A percentile compares a stretch with the other conserved stretches of the same genome.
phyloP scores from a whole-genome alignment of 495 filamentous ascomycete genomes.

The Aspergillus homomorphus region DNA sequence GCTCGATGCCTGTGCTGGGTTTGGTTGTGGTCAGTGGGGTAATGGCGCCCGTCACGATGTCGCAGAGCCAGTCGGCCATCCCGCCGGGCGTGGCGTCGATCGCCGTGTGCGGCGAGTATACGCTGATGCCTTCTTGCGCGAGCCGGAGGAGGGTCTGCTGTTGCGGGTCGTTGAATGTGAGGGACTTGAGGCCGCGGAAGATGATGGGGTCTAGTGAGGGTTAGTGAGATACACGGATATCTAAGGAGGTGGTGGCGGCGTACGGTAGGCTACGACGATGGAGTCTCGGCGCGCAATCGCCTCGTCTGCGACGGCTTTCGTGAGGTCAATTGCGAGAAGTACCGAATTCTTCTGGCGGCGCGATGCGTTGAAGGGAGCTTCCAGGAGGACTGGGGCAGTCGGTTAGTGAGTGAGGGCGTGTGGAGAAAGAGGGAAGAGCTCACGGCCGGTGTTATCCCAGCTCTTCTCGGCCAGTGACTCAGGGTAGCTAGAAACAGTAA shows the following conservation, averaged over 20 bases:
- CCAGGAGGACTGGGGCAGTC: slow-evolving; percentile 60
- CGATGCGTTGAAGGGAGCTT: slow-evolving; percentile 64
- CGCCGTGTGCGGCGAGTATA: slow-evolving; percentile 94
- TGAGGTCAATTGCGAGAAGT: slow-evolving; percentile 89
- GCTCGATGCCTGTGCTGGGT: slow-evolving; percentile 10
- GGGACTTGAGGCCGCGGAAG: slow-evolving; percentile 82
- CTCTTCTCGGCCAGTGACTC: slow-evolving; percentile 82
- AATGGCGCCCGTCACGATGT: slow-evolving; percentile 65
- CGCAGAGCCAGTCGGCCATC: slow-evolving; percentile 91
- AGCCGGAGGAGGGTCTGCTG: slow-evolving; percentile 80
- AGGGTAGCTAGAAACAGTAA: slow-evolving; percentile 64
- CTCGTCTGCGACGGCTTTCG: slow-evolving; percentile 84
- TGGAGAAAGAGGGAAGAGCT: slow-evolving; percentile 22
- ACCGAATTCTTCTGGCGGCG: slow-evolving; percentile 65
- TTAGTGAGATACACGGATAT: slow-evolving; percentile 3
- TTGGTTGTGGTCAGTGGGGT: slow-evolving; percentile 16
- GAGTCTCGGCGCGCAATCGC: slow-evolving; percentile 74
- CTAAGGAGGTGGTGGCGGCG: slow-evolving; percentile 19
- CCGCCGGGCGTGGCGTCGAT: slow-evolving; percentile 85
- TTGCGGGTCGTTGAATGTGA: slow-evolving; percentile 81
- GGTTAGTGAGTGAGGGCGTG: slow-evolving; percentile 7
- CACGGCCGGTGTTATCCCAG: slow-evolving; percentile 91
- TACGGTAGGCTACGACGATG: slow-evolving; percentile 87
- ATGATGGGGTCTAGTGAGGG: slow-evolving; percentile 81
- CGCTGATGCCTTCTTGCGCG: slow-evolving; percentile 84